Conservation (phyloP, 1,284 basidiomycete genomes). For the Boletellus dicymbophilus region DNA sequence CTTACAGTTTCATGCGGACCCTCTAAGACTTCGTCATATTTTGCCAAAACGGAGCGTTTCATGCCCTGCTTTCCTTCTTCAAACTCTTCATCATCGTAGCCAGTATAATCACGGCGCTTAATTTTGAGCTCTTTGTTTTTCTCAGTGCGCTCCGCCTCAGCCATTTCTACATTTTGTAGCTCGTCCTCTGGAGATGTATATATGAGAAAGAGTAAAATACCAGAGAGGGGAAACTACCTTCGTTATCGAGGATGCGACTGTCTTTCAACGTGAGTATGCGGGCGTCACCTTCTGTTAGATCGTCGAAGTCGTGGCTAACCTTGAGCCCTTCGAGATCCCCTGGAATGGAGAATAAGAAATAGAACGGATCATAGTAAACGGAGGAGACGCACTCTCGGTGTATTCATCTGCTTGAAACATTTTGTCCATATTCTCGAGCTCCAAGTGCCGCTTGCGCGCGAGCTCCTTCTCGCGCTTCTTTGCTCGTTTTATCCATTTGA, state of each 20-base stretch:
- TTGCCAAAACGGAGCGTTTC: conserved; percentile 85
- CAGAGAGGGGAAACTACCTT: conserved; percentile 54
- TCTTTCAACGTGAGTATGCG: conserved; percentile 97
- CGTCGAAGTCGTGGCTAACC: conserved; percentile 94
- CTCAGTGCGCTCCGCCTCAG: conserved; percentile 79
- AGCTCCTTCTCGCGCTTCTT: conserved; percentile 89
- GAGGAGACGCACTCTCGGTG: conserved; percentile 65
- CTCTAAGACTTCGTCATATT: conserved; percentile 92
- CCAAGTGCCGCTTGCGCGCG: conserved; percentile 74
- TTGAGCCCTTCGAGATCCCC: conserved; percentile 92
- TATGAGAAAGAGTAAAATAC: conserved; percentile 7
- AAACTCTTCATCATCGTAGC: conserved; percentile 97
- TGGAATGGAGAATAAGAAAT: conserved; percentile 29
- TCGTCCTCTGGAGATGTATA: conserved; percentile 78
- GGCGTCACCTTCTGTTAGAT: conserved; percentile 90
- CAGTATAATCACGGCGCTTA: conserved; percentile 90
- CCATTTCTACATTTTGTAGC: conserved; percentile 92
- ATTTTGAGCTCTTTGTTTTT: conserved; percentile 86
- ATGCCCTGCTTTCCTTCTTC: conserved; percentile 69
- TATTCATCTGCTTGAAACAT: conserved; percentile 72
- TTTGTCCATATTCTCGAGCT: conserved; percentile 82
- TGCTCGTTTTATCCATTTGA: conserved; percentile 87
- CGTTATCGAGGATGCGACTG: conserved; percentile 89
- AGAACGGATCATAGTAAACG: background rate
- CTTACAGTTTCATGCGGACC: conserved; percentile 67